These are phyloP conservation scores for Gleditsia sinensis DNA, from an alignment of 306 rosid species.

Conservation along the genomic window DNA sequence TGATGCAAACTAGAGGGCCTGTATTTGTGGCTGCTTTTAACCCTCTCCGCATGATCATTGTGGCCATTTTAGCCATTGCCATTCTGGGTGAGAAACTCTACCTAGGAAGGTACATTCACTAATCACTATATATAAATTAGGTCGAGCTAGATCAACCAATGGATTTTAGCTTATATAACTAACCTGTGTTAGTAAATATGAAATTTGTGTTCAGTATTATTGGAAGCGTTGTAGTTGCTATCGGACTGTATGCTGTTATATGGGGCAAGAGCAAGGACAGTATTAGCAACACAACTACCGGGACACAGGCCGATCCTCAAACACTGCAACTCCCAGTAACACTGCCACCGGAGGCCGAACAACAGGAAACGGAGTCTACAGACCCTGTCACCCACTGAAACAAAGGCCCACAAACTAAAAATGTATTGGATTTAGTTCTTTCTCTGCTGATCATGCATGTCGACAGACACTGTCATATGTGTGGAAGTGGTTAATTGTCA, in stretches of 20 bases:
- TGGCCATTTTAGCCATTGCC: conserved; percentile 38
- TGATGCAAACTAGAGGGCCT: conserved; percentile 53
- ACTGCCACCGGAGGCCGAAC: too few relatives aligned
- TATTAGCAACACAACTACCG: not conserved
- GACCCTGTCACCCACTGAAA: too few relatives aligned
- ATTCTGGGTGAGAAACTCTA: conserved; percentile 50
- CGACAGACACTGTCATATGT: too few relatives aligned
- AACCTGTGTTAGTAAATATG: not conserved
- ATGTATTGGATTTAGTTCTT: too few relatives aligned
- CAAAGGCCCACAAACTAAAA: too few relatives aligned
- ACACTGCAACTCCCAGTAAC: too few relatives aligned
- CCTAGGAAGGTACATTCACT: conserved; percentile 49
- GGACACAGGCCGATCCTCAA: not conserved
- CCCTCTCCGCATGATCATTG: conserved; percentile 55
- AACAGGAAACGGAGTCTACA: too few relatives aligned
- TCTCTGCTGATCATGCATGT: too few relatives aligned
- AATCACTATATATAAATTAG: too few relatives aligned
- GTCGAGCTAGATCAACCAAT: too few relatives aligned
- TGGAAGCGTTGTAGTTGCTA: conserved; percentile 47
- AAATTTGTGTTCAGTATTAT: conserved; percentile 31
- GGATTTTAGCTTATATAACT: not conserved
- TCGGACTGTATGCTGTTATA: conserved; percentile 54
- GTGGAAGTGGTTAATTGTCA: not conserved
- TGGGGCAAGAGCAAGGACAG: conserved; percentile 61
- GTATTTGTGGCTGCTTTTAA: conserved; percentile 59